phyloP scores from a whole-genome alignment of 2,329 filamentous ascomycete genomes.

The Nannizzia gypsea region DNA sequence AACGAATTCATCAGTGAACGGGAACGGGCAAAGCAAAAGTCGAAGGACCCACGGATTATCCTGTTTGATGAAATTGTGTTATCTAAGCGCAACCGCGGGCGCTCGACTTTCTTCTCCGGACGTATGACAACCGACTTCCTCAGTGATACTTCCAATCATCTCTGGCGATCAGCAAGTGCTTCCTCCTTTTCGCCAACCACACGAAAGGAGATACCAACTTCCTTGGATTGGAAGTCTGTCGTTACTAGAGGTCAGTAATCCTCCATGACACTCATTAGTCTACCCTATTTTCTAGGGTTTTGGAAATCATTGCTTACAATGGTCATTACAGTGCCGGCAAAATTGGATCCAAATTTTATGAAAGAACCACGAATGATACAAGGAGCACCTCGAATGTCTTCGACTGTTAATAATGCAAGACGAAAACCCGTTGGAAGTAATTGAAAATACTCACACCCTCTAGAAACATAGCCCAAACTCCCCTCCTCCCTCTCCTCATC shows the following conservation, averaged over 20 bases:
- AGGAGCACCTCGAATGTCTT: constrained; percentile 58
- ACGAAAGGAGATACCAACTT: constrained; percentile 32
- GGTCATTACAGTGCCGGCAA: constrained; percentile 62
- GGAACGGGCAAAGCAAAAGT: constrained; percentile 40
- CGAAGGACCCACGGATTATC: constrained; percentile 45
- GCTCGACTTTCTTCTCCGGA: constrained; percentile 44
- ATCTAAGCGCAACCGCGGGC: constrained; percentile 51
- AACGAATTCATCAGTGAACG: constrained; percentile 55
- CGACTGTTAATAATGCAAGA: constrained; percentile 31
- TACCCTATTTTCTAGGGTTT: constrained; percentile 26
- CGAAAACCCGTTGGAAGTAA: constrained; percentile 35
- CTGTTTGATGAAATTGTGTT: constrained; percentile 55
- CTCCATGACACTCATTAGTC: not conserved
- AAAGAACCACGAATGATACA: constrained; percentile 83
- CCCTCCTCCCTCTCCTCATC: not conserved
- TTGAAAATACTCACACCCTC: constrained; percentile 19
- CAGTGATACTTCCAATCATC: constrained; percentile 51
- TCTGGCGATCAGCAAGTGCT: constrained; percentile 52
- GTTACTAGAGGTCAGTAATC: constrained; percentile 37
- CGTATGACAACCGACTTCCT: constrained; percentile 43
- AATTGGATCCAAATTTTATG: constrained; percentile 77
- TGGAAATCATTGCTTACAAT: constrained; percentile 21
- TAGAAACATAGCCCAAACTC: not conserved
- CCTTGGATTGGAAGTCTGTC: constrained; percentile 42
- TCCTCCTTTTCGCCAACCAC: constrained; percentile 44